Evolutionary conservation across 805 yeast genomes (phyloP).

Genomic region (Candida schatavii): DNA sequence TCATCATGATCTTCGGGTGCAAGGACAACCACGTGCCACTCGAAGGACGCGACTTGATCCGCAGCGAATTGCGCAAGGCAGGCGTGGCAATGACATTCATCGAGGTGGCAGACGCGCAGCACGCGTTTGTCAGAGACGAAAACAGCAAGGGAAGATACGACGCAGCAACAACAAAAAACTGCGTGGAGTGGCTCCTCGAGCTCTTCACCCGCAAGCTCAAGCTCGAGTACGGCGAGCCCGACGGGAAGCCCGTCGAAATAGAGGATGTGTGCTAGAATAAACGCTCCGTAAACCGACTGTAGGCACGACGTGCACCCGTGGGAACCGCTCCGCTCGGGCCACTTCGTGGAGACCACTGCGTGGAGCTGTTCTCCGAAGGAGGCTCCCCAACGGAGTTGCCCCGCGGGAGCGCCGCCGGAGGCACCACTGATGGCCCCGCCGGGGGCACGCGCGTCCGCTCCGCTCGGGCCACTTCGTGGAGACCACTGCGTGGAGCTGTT

Average conservation of each 20-base stretch:
- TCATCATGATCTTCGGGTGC: constrained; percentile 71
- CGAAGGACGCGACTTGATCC: constrained; percentile 69
- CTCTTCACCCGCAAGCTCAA: constrained; percentile 67
- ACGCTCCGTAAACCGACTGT: too few species aligned
- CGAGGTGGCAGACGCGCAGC: constrained; percentile 78
- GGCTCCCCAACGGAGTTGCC: too few species aligned
- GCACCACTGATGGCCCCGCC: too few species aligned
- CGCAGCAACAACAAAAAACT: constrained; percentile 67
- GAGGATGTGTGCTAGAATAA: constrained; percentile 73
- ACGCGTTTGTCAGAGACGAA: constrained; percentile 80
- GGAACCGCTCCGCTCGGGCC: too few species aligned
- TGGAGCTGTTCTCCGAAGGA: too few species aligned
- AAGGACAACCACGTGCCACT: constrained; percentile 79
- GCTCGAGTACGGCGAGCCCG: constrained; percentile 64
- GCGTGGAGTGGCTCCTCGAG: constrained; percentile 67
- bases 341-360: too few species aligned
- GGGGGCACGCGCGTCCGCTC: too few species aligned
- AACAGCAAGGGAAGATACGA: constrained; percentile 77
- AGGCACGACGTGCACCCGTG: too few species aligned
- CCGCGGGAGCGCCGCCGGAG: too few species aligned
- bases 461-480: too few species aligned
- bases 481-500: too few species aligned
- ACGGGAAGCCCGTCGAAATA: constrained; percentile 45
- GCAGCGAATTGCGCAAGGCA: constrained; percentile 55
- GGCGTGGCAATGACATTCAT: constrained; percentile 65